Conservation (phyloP, 176 grass and related monocot genomes). For the Sorghum bicolor region Sorghum_bicolor_NCBIv3 NC_012872.2:59263501-59264000, state of each 20-base stretch:
- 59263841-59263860: conserved; percentile 46
- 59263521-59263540: conserved; percentile 55
- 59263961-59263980: conserved; percentile 34
- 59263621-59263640: background rate
- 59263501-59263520: conserved; percentile 23
- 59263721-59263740: conserved; percentile 73
- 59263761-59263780: conserved; percentile 61
- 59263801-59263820: conserved; percentile 58
- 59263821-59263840: conserved; percentile 70
- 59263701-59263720: conserved; percentile 64
- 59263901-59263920: background rate
- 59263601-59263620: conserved; percentile 77
- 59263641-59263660: background rate
- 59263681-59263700: background rate
- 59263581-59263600: conserved; percentile 55
- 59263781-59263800: conserved; percentile 71
- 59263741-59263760: conserved; percentile 61
- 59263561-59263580: conserved; percentile 48
- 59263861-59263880: background rate
- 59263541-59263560: conserved; percentile 9
- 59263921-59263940: background rate
- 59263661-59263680: conserved; percentile 5
- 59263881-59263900: background rate
- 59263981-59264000: background rate
- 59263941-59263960: background rate